phyloP scores from a whole-genome alignment of 345 rosid species.

The Populus pruinosa region DNA sequence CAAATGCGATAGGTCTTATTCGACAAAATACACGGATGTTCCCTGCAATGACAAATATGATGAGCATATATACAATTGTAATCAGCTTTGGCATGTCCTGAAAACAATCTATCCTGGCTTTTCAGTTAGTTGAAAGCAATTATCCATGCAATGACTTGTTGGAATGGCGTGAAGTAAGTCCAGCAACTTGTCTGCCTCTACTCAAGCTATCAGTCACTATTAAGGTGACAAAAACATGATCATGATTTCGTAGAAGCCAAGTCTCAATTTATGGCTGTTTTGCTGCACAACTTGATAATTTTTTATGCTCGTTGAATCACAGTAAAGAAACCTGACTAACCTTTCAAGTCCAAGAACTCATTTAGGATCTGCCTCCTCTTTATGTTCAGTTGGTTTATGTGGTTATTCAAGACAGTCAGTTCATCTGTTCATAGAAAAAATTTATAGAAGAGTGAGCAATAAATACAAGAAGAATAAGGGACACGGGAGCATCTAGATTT shows the following conservation, averaged over 20 bases:
- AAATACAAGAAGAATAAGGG: background rate
- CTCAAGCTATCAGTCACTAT: background rate
- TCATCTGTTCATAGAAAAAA: constrained; percentile 40
- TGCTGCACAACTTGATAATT: background rate
- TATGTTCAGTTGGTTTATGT: constrained; percentile 44
- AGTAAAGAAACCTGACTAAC: constrained; percentile 26
- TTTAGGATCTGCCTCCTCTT: constrained; percentile 62
- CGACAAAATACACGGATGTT: constrained; percentile 84
- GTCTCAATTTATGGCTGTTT: background rate
- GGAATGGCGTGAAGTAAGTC: too few relatives aligned
- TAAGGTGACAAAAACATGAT: background rate
- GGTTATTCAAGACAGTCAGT: constrained; percentile 36
- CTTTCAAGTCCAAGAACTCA: constrained; percentile 74
- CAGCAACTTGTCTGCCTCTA: too few relatives aligned
- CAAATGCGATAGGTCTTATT: constrained; percentile 43
- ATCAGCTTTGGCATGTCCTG: too few relatives aligned
- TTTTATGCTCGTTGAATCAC: background rate
- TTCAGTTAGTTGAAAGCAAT: too few relatives aligned
- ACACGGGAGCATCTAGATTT: background rate
- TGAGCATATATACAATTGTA: background rate
- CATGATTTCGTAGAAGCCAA: background rate
- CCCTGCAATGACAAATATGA: constrained; percentile 32
- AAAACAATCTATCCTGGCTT: too few relatives aligned
- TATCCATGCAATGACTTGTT: too few relatives aligned
- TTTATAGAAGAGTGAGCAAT: constrained; percentile 3